Evolutionary conservation across 306 rosid species (phyloP).

Genomic region (Delonix regia): DNA sequence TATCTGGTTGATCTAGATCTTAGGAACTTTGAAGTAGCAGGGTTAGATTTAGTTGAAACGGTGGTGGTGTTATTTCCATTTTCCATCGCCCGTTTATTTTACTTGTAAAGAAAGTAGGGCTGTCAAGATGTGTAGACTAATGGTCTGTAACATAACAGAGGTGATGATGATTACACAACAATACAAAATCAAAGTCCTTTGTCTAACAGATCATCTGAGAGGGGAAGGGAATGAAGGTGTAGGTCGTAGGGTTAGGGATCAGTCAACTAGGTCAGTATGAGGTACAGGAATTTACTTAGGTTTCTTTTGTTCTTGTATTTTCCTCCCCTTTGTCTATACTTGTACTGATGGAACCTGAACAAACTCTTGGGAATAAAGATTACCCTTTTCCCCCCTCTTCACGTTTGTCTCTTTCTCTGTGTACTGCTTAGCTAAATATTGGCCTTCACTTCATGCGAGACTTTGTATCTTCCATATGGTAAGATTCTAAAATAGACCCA

Average conservation of each 20-base stretch:
- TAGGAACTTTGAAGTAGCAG: conserved; percentile 52
- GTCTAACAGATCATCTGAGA: conserved; percentile 81
- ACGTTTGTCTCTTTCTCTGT: conserved; percentile 38
- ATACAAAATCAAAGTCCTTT: conserved; percentile 74
- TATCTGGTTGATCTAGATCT: conserved; percentile 43
- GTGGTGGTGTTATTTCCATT: conserved; percentile 92
- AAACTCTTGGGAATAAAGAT: conserved; percentile 70
- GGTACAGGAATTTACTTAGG: conserved; percentile 76
- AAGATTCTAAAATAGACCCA: too few relatives aligned
- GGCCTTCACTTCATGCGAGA: conserved; percentile 37
- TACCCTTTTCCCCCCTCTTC: conserved; percentile 45
- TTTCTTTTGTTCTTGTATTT: conserved; percentile 60
- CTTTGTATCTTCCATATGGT: conserved; percentile 45
- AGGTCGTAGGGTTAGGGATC: conserved; percentile 56
- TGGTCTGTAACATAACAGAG: conserved; percentile 86
- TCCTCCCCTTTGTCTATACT: conserved; percentile 74
- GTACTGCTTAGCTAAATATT: conserved; percentile 29
- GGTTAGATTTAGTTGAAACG: conserved; percentile 64
- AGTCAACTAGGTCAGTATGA: conserved; percentile 60
- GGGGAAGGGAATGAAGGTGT: conserved; percentile 54
- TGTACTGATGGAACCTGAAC: conserved; percentile 78
- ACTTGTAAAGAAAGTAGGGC: conserved; percentile 95
- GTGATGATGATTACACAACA: conserved; percentile 64
- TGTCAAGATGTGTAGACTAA: conserved; percentile 72
- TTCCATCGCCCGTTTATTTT: conserved; percentile 75